phyloP scores from a whole-genome alignment of 2,329 filamentous ascomycete genomes.

The Claviceps humidiphila region DNA sequence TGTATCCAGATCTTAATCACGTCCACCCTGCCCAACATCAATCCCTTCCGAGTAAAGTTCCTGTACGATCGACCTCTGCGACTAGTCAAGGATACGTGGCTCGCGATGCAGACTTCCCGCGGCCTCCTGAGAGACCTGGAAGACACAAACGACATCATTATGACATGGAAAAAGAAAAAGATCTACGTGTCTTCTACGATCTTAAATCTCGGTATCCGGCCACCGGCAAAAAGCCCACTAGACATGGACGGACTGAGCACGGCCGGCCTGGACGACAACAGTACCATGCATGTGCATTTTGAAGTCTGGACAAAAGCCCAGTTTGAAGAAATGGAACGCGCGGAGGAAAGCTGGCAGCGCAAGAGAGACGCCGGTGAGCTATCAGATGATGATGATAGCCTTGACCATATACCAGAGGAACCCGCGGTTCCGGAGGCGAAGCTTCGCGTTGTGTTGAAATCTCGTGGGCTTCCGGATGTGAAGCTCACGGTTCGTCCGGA shows the following conservation, averaged over 20 bases:
- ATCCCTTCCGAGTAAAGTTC: conserved; percentile 44
- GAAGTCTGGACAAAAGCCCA: conserved; percentile 62
- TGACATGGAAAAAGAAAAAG: conserved; percentile 65
- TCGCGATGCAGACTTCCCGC: conserved; percentile 41
- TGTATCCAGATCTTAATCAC: conserved; percentile 33
- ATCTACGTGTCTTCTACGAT: conserved; percentile 69
- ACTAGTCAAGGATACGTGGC: conserved; percentile 58
- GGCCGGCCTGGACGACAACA: conserved; percentile 35
- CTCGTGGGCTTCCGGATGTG: conserved; percentile 34
- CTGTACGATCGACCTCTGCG: conserved; percentile 54
- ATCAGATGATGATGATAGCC: conserved; percentile 18
- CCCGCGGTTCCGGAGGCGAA: conserved; percentile 18
- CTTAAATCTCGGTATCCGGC: conserved; percentile 48
- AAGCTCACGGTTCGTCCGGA: conserved; percentile 37
- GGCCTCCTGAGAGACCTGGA: conserved; percentile 22
- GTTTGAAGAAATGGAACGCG: conserved; percentile 35
- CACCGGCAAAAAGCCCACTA: conserved; percentile 27
- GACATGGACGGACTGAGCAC: conserved; percentile 21
- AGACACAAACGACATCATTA: conserved; percentile 44
- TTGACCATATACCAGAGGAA: conserved; percentile 11
- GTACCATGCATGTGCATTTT: conserved; percentile 49
- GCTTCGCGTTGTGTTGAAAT: conserved; percentile 40
- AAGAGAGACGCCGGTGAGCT: conserved; percentile 28
- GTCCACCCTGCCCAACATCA: conserved; percentile 49
- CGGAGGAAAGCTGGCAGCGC: conserved; percentile 32